Percentiles rank a stretch among this genome's conserved stretches.
These are phyloP conservation scores for Camellia sinensis DNA, from an alignment of 148 eudicot species.

Conservation along the genomic window DNA sequence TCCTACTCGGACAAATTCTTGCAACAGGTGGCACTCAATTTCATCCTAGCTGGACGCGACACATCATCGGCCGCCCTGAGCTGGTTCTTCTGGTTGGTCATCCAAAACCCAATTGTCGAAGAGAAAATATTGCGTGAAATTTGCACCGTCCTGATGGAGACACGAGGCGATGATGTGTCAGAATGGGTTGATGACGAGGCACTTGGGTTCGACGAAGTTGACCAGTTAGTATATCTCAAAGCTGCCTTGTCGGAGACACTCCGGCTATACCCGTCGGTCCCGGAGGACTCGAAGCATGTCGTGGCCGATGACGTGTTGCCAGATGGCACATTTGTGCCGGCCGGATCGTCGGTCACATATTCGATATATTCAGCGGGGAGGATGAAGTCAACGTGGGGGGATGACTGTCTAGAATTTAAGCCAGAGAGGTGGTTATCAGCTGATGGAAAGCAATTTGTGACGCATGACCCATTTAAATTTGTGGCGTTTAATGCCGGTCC, in stretches of 20 bases:
- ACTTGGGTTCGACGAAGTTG: constrained; percentile 71
- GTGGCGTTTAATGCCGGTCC: constrained; percentile 95
- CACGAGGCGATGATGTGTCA: constrained; percentile 63
- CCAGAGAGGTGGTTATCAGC: constrained; percentile 80
- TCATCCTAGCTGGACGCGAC: constrained; percentile 97
- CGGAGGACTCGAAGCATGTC: constrained; percentile 93
- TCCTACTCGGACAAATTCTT: constrained; percentile 74
- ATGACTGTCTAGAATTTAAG: constrained; percentile 65
- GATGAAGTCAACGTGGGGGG: constrained; percentile 85
- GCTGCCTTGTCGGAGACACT: constrained; percentile 87
- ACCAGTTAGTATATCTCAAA: constrained; percentile 65
- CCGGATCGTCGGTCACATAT: constrained; percentile 79
- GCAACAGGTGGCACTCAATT: constrained; percentile 84
- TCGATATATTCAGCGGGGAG: constrained; percentile 88
- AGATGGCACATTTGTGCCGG: constrained; percentile 88
- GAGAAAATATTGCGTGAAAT: constrained; percentile 59
- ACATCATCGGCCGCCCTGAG: constrained; percentile 88
- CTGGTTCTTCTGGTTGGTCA: constrained; percentile 92
- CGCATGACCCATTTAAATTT: constrained; percentile 65
- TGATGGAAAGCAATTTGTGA: constrained; percentile 41
- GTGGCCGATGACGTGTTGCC: constrained; percentile 74
- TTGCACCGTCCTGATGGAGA: constrained; percentile 53
- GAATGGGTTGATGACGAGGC: constrained; percentile 63
- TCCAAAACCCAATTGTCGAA: constrained; percentile 57
- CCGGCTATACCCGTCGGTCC: constrained; percentile 83